Conservation (phyloP, 2,329 filamentous ascomycete genomes). For the Pyricularia pennisetigena region DNA sequence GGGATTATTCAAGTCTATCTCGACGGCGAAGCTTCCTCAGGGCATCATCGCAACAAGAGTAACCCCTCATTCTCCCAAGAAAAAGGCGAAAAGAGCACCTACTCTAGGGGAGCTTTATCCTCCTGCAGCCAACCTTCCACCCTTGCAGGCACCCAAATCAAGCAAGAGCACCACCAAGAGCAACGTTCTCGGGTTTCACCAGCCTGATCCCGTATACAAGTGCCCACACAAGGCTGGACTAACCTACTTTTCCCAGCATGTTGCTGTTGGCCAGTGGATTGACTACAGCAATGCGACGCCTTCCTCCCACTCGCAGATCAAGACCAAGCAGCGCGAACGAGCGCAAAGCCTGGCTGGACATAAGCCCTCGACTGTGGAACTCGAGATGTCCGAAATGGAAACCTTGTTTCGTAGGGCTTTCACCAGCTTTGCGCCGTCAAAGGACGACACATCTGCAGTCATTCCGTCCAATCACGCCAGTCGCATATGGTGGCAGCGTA, state of each 20-base stretch:
- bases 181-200: conserved; percentile 25
- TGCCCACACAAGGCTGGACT: conserved; percentile 37
- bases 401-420: conserved; percentile 68
- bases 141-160: conserved; percentile 61
- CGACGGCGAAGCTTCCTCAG: conserved; percentile 59
- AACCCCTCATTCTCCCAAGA: conserved; percentile 33
- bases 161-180: conserved; percentile 61
- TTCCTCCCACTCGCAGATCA: conserved; percentile 39
- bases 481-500: conserved; percentile 67
- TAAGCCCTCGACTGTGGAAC: conserved; percentile 44
- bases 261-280: conserved; percentile 61
- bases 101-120: conserved; percentile 68
- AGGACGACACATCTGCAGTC: conserved; percentile 62
- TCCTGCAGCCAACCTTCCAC: conserved; percentile 53
- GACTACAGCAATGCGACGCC: conserved; percentile 56
- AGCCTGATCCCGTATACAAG: conserved; percentile 35
- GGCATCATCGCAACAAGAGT: conserved; percentile 64
- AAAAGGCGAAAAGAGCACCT: conserved; percentile 40
- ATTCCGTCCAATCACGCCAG: conserved; percentile 58
- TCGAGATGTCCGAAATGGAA: conserved; percentile 59
- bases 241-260: conserved; percentile 56
- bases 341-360: conserved; percentile 56
- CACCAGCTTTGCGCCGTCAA: conserved; percentile 68
- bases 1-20: conserved; percentile 32
- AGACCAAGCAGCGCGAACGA: conserved; percentile 60